A percentile compares a stretch with the other conserved stretches of the same genome.
These are phyloP conservation scores for Phanerodontia chrysosporium DNA, from an alignment of 768 basidiomycete genomes.

Conservation along the genomic window DNA sequence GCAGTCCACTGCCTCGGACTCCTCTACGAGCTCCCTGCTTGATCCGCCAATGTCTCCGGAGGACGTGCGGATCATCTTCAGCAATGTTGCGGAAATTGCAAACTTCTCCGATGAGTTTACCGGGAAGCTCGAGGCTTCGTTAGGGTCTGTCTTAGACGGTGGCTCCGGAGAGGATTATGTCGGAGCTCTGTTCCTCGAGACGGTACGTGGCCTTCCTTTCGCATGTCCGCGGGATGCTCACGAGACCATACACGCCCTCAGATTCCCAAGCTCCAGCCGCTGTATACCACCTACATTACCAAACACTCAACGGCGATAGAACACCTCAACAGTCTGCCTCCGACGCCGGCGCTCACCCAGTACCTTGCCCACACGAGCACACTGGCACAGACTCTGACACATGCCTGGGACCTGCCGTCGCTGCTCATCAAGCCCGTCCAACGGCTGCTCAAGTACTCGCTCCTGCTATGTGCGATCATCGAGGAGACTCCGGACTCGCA, in stretches of 20 bases:
- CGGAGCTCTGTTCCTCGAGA: slow-evolving; percentile 64
- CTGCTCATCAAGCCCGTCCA: slow-evolving; percentile 98
- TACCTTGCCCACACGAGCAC: slow-evolving; percentile 64
- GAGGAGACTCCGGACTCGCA: slow-evolving; percentile 70
- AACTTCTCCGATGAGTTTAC: slow-evolving; percentile 61
- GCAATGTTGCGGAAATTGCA: slow-evolving; percentile 74
- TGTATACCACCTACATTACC: slow-evolving; percentile 79
- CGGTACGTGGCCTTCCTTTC: slow-evolving; percentile 41
- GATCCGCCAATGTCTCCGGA: slow-evolving; percentile 66
- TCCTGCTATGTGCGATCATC: slow-evolving; percentile 74
- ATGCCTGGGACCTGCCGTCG: slow-evolving; percentile 90
- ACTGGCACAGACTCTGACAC: slow-evolving; percentile 65
- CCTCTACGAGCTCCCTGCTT: slow-evolving; percentile 25
- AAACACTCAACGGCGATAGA: slow-evolving; percentile 71
- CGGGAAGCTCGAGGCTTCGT: slow-evolving; percentile 61
- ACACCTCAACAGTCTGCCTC: slow-evolving; percentile 50
- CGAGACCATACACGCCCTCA: slow-evolving; percentile 22
- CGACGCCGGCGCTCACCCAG: slow-evolving; percentile 53
- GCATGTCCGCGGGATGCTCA: neutral
- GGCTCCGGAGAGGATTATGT: slow-evolving; percentile 68
- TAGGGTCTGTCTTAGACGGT: slow-evolving; percentile 59
- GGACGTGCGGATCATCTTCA: slow-evolving; percentile 69
- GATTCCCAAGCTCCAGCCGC: slow-evolving; percentile 67
- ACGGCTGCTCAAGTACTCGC: slow-evolving; percentile 88
- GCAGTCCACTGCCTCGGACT: slow-evolving; percentile 47